phyloP scores from a whole-genome alignment of 768 basidiomycete genomes.

The Lactifluus echinatus region DNA sequence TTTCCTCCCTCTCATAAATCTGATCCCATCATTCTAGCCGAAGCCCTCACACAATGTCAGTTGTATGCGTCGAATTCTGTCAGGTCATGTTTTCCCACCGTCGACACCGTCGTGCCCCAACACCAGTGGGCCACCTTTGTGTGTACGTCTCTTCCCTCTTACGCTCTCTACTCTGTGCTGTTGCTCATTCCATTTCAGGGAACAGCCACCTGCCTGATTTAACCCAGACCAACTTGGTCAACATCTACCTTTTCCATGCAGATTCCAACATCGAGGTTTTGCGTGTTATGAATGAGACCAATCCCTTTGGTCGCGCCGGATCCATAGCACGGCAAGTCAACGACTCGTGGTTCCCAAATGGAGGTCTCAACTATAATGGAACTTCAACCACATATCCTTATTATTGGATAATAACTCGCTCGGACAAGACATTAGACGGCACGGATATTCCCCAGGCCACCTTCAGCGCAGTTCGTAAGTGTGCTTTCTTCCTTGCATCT shows the following conservation, averaged over 20 bases:
- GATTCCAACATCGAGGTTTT: conserved; percentile 49
- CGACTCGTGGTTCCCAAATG: conserved; percentile 64
- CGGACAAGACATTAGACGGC: conserved; percentile 45
- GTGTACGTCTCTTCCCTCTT: conserved; percentile 44
- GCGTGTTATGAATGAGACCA: conserved; percentile 33
- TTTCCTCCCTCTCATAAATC: neutral
- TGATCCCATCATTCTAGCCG: conserved; percentile 20
- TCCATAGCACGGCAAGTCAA: conserved; percentile 47
- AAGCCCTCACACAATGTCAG: conserved; percentile 44
- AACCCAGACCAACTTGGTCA: conserved; percentile 52
- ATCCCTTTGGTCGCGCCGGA: conserved; percentile 50
- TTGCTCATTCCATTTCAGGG: conserved; percentile 39
- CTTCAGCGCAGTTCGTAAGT: conserved; percentile 77
- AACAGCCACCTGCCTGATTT: conserved; percentile 64
- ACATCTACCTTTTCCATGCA: conserved; percentile 71
- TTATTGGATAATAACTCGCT: conserved; percentile 70
- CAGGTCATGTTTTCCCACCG: conserved; percentile 67
- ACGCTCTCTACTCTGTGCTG: conserved; percentile 16
- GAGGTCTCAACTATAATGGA: conserved; percentile 39
- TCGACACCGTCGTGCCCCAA: conserved; percentile 52
- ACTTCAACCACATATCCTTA: conserved; percentile 56
- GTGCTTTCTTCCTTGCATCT: neutral
- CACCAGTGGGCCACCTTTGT: conserved; percentile 69
- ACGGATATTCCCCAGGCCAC: conserved; percentile 57
- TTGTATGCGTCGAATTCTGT: conserved; percentile 57